A percentile compares a stretch with the other conserved stretches of the same genome.
These are phyloP conservation scores for Chlorella sorokiniana DNA, from an alignment of 139 green algal species.

Conservation along the genomic window DNA sequence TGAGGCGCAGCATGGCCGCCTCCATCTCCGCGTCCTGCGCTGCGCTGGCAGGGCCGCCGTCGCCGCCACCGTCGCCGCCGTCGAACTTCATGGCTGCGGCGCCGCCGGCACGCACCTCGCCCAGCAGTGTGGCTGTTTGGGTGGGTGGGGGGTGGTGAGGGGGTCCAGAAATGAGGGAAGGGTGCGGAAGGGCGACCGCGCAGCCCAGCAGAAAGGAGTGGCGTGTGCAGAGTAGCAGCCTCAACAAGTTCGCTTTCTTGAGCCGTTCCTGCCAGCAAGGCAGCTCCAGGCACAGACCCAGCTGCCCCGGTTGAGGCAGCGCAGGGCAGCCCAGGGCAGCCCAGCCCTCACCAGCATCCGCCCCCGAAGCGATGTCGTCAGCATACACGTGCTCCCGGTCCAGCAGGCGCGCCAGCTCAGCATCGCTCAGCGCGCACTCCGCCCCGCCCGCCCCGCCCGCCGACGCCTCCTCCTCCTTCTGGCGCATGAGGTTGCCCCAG, in stretches of 20 bases:
- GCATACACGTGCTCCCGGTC: constrained; percentile 18
- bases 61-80: background rate
- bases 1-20: constrained; percentile 1
- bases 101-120: constrained; percentile 21
- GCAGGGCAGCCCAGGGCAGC: no score
- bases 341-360: constrained; percentile 11
- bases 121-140: constrained; percentile 20
- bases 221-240: background rate
- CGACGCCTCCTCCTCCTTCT: background rate
- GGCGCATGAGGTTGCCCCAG: constrained; percentile 33
- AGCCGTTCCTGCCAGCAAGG: no score
- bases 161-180: background rate
- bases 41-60: background rate
- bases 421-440: background rate
- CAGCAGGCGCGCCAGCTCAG: constrained; percentile 30
- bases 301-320: no score
- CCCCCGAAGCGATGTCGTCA: constrained; percentile 20
- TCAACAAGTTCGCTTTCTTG: background rate
- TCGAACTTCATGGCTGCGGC: constrained; percentile 18
- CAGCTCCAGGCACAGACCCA: no score
- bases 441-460: background rate
- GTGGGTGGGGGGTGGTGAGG: background rate
- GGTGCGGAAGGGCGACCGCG: background rate
- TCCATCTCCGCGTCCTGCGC: background rate
- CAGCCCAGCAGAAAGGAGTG: background rate